Conservation (phyloP, 495 filamentous ascomycete species). For the Hypoxylon trugodes region DNA sequence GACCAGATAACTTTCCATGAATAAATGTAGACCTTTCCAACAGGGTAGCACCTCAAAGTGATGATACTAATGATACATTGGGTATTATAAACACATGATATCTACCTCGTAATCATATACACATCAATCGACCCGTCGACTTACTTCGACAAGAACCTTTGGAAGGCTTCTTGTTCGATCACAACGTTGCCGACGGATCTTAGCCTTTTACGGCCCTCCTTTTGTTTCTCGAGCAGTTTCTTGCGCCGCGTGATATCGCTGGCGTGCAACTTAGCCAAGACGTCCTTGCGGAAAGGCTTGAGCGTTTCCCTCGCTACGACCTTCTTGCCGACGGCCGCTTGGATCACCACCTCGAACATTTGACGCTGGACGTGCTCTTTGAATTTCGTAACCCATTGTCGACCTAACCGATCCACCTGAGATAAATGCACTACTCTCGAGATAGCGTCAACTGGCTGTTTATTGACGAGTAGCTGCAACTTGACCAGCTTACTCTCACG, state of each 20-base stretch:
- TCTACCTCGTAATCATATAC: too few species aligned
- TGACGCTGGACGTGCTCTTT: constrained; percentile 96
- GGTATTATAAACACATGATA: too few species aligned
- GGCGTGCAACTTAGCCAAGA: constrained; percentile 92
- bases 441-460: constrained; percentile 91
- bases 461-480: constrained; percentile 93
- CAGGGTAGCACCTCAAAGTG: too few species aligned
- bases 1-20: too few species aligned
- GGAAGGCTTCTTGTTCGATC: constrained; percentile 94
- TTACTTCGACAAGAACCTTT: constrained; percentile 77
- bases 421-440: constrained; percentile 83
- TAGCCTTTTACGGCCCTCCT: constrained; percentile 91
- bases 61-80: too few species aligned
- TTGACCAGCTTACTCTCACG: constrained; percentile 82
- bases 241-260: constrained; percentile 81
- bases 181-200: constrained; percentile 78
- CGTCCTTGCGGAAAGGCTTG: constrained; percentile 96
- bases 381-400: constrained; percentile 93
- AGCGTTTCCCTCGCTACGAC: constrained; percentile 93
- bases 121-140: neutral
- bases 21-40: too few species aligned
- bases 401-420: constrained; percentile 78
- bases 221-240: constrained; percentile 96
- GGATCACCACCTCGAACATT: constrained; percentile 96
- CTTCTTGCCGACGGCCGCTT: constrained; percentile 83